Evolutionary conservation across 1,284 basidiomycete species (phyloP).

Genomic region (Hemileia vastatrix): DNA sequence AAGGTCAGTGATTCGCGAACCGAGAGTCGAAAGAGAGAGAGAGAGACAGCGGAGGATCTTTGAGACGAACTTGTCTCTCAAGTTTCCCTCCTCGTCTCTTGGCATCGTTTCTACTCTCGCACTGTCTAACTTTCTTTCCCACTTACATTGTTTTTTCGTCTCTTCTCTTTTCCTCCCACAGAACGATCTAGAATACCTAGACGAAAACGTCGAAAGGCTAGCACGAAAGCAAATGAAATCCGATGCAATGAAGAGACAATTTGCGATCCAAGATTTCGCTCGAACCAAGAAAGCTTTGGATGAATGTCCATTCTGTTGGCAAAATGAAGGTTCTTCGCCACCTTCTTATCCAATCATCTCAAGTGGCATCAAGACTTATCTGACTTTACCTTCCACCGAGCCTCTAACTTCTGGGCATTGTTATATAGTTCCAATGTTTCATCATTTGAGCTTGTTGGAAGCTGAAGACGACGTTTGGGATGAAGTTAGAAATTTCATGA

Average conservation of each 20-base stretch:
- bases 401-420: conserved; percentile 80
- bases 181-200: conserved; percentile 72
- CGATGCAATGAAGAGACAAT: conserved; percentile 90
- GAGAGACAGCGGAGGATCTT: neutral
- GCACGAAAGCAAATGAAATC: conserved; percentile 86
- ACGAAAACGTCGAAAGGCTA: conserved; percentile 86
- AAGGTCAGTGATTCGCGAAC: conserved; percentile 50
- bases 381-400: conserved; percentile 74
- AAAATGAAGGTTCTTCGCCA: too few relatives aligned
- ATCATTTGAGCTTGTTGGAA: conserved; percentile 80
- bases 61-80: conserved; percentile 2
- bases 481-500: conserved; percentile 96
- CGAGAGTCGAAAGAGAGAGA: neutral
- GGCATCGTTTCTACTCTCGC: too few relatives aligned
- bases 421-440: conserved; percentile 87
- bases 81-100: too few relatives aligned
- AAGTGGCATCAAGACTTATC: conserved; percentile 76
- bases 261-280: conserved; percentile 97
- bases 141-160: too few relatives aligned
- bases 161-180: too few relatives aligned
- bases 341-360: conserved; percentile 78
- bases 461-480: conserved; percentile 98
- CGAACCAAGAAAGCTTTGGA: conserved; percentile 82
- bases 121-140: too few relatives aligned
- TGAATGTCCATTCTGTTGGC: too few relatives aligned